Percentiles rank a stretch among this genome's conserved stretches.
These are phyloP conservation scores for Passalora sequoiae DNA, from an alignment of 2,329 filamentous ascomycete species.

Conservation along the genomic window DNA sequence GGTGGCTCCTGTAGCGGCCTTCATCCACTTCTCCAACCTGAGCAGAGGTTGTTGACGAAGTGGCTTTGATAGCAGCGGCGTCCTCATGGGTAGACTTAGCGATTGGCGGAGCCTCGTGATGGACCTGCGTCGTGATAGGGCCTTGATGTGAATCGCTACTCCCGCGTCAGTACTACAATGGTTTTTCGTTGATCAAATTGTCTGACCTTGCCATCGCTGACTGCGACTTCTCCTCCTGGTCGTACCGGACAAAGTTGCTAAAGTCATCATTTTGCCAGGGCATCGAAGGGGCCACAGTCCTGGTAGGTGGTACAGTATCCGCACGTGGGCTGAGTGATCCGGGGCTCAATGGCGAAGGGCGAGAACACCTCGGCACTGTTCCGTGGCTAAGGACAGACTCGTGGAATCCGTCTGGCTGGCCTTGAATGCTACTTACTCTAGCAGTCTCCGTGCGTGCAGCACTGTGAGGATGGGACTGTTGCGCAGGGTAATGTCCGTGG, in stretches of 20 bases:
- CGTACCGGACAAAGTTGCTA: conserved; percentile 28
- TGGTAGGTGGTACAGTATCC: conserved; percentile 12
- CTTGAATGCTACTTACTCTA: conserved; percentile 18
- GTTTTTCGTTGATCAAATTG: not conserved
- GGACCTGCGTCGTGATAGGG: no score
- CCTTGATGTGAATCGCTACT: no score
- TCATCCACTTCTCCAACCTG: conserved; percentile 28
- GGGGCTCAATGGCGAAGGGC: conserved; percentile 9
- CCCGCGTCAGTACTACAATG: no score
- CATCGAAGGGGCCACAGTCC: not conserved
- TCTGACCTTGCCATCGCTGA: conserved; percentile 26
- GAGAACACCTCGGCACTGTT: not conserved
- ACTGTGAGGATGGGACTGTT: conserved; percentile 9
- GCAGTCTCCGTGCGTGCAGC: conserved; percentile 8
- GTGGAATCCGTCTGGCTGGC: conserved; percentile 1
- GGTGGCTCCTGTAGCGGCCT: conserved; percentile 48
- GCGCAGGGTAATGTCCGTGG: conserved; percentile 7
- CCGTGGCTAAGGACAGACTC: conserved; percentile 4
- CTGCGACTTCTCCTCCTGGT: conserved; percentile 23
- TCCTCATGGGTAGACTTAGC: conserved; percentile 9
- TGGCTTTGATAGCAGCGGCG: conserved; percentile 8
- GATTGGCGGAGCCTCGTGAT: conserved; percentile 10
- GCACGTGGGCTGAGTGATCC: conserved; percentile 15
- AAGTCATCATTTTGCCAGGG: conserved; percentile 20
- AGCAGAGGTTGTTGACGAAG: conserved; percentile 11